phyloP scores from a whole-genome alignment of 768 basidiomycete genomes.

The Amanita subjunquillea region DNA sequence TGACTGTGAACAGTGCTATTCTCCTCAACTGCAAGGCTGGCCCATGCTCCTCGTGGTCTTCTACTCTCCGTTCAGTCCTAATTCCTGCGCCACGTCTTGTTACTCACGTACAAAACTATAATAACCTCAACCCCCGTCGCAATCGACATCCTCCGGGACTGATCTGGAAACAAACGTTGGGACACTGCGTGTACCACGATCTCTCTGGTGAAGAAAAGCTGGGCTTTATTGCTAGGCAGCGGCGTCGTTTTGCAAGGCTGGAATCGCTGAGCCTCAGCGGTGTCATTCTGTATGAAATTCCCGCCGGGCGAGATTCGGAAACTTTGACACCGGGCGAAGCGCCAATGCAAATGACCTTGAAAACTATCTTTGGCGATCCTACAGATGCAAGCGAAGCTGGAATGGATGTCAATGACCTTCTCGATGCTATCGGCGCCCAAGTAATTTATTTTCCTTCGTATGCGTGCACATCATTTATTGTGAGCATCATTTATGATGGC shows the following conservation, averaged over 20 bases:
- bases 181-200: conserved; percentile 14
- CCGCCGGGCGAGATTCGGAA: neutral
- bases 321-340: neutral
- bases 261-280: conserved; percentile 19
- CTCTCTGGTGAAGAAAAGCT: conserved; percentile 5
- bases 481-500: conserved; percentile 7
- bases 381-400: conserved; percentile 12
- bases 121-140: neutral
- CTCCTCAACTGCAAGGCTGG: conserved; percentile 2
- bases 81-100: neutral
- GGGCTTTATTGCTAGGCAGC: neutral
- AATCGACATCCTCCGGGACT: conserved; percentile 12
- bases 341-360: conserved; percentile 10
- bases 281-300: conserved; percentile 18
- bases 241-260: conserved; percentile 16
- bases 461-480: conserved; percentile 22
- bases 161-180: conserved; percentile 16
- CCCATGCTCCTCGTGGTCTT: conserved; percentile 3
- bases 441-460: conserved; percentile 20
- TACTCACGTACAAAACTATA: neutral
- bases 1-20: neutral
- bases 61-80: neutral
- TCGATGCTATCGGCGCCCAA: conserved; percentile 16
- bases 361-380: conserved; percentile 18
- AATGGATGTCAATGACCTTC: conserved; percentile 18